Evolutionary conservation across 371 early-diverging fungal species (phyloP), one percentile per base, ranked within the genome.

Genomic region (Mortierella sp.): DNA sequence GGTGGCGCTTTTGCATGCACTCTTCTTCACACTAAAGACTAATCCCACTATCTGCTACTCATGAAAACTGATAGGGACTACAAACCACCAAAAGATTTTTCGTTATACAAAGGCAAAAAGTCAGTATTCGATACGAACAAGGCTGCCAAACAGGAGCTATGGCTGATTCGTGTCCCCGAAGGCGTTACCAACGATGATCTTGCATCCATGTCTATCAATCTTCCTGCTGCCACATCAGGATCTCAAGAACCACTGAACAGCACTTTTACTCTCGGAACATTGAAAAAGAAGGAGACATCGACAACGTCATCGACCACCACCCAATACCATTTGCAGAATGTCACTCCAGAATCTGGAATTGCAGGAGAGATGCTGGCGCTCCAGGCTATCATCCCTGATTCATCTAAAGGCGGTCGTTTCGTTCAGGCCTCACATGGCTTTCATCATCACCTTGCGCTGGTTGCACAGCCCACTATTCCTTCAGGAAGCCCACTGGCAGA

Each of bases 111-210:
- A 38, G 43, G 70, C 42, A 64, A 64, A 58, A 61, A 57, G 18
- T 74, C 76, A 18, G 54, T 21, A 13, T 74, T 74, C 42, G 76
- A 74, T 27, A 62, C 61, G 3, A 65, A 69, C 51, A 62, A 74
- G 38, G 51, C 70, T 6, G 58, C 45, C 13, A 60, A 69, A 46
- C 64, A 74, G 19, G 76, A 74, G 31, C 46, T 74, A 23, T 74
- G 76, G 76, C 30, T 74, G 58, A 74, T 74, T 65, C 64, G 76
- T 39, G 76, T 74, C 19, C 76, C 76, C 47, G 76, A 74, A 18
- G 68, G 68, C 54, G 52, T 74, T 31, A 38, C 69, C 4, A 74
- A 74, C 62, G 76, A 74, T 27, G 76, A 74, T 48, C 76, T 74
- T 26, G 61, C 66, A 23, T 57, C 69, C 23, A 74, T 74, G 69